Conservation (phyloP, 371 early-diverging fungal genomes). For the Cokeromyces recurvatus region DNA sequence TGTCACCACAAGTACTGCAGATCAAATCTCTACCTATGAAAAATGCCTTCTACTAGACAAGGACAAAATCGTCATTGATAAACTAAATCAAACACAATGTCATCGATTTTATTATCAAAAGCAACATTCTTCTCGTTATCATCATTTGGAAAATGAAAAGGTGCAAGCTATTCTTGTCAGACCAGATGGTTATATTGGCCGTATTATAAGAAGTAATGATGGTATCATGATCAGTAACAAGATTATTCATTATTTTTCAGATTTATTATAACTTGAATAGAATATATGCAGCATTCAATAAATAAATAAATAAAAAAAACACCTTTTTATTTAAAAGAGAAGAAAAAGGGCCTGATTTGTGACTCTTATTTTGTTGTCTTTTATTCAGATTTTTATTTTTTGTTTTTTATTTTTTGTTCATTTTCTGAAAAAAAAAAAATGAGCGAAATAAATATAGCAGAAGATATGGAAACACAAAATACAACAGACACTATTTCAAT, state of each 20-base stretch:
- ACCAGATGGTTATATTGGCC: conserved; percentile 41
- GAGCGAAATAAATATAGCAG: too few relatives aligned
- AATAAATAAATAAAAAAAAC: too few relatives aligned
- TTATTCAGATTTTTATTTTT: too few relatives aligned
- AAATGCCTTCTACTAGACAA: conserved; percentile 5
- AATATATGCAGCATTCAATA: too few relatives aligned
- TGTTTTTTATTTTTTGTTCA: too few relatives aligned
- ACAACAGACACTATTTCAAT: too few relatives aligned
- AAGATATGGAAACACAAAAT: too few relatives aligned
- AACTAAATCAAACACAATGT: conserved; percentile 39
- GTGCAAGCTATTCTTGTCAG: conserved; percentile 24
- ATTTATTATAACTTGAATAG: too few relatives aligned
- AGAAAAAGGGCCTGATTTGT: too few relatives aligned
- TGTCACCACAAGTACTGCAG: conserved; percentile 32
- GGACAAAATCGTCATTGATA: conserved; percentile 31
- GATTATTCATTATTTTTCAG: conserved; percentile 12
- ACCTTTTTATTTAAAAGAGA: too few relatives aligned
- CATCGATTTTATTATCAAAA: conserved; percentile 27
- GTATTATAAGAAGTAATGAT: conserved; percentile 17
- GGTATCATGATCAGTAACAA: conserved; percentile 6
- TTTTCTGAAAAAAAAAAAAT: too few relatives aligned
- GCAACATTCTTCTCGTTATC: neutral
- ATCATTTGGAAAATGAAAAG: conserved; percentile 3
- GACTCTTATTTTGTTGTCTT: too few relatives aligned
- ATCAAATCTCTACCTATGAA: conserved; percentile 16